Conservation (phyloP, 768 basidiomycete species). For the Tephrocybe sp. region DNA sequence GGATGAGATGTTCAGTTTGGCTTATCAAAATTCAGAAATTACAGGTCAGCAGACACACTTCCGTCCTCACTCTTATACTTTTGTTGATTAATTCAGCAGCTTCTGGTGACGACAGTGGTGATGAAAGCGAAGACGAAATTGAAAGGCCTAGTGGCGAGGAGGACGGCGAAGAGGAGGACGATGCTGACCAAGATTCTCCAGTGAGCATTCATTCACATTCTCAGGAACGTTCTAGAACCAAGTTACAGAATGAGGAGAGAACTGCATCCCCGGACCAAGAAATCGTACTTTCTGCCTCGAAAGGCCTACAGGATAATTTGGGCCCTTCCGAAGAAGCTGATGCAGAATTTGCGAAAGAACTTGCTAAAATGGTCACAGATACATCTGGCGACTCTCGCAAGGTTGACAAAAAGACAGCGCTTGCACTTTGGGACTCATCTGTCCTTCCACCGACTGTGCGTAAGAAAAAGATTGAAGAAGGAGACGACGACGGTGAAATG, state of each 20-base stretch:
- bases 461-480: slow-evolving; percentile 66
- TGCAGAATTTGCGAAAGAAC: slow-evolving; percentile 91
- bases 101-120: slow-evolving; percentile 54
- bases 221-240: neutral
- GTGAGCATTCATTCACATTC: slow-evolving; percentile 34
- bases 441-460: slow-evolving; percentile 66
- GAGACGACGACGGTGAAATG: slow-evolving; percentile 47
- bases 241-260: slow-evolving; percentile 56
- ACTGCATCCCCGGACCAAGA: slow-evolving; percentile 83
- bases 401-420: slow-evolving; percentile 85
- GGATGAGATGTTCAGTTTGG: slow-evolving; percentile 82
- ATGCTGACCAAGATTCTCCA: slow-evolving; percentile 51
- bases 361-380: slow-evolving; percentile 93
- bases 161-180: slow-evolving; percentile 68
- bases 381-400: slow-evolving; percentile 80
- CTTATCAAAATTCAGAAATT: slow-evolving; percentile 61
- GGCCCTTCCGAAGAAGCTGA: slow-evolving; percentile 90
- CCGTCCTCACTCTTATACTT: too few relatives aligned
- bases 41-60: slow-evolving; percentile 43
- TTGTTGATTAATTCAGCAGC: slow-evolving; percentile 12
- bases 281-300: slow-evolving; percentile 62
- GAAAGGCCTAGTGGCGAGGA: slow-evolving; percentile 47
- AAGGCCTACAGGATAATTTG: slow-evolving; percentile 61
- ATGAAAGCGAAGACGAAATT: slow-evolving; percentile 68
- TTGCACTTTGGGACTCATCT: slow-evolving; percentile 87